Percentiles rank a stretch among this genome's conserved stretches.
These are phyloP conservation scores for Suillus subalutaceus DNA, from an alignment of 768 basidiomycete genomes.

Conservation along the genomic window DNA sequence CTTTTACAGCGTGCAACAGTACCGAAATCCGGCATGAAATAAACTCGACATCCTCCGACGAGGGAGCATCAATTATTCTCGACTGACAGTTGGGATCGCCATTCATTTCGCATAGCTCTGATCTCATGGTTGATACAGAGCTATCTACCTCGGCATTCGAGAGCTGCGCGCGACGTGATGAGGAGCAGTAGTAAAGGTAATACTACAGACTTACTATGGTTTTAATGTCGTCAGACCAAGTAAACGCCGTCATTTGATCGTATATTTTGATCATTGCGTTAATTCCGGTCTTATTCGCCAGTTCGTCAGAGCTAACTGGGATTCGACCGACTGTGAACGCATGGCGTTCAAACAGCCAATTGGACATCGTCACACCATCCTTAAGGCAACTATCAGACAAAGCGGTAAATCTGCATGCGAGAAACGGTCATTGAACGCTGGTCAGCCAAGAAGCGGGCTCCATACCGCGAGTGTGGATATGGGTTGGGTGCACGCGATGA, in stretches of 20 bases:
- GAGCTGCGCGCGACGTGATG: neutral
- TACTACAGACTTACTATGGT: neutral
- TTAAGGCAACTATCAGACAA: neutral
- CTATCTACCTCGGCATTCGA: neutral
- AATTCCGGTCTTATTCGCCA: neutral
- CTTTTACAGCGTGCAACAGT: neutral
- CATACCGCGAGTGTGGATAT: neutral
- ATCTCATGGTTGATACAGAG: neutral
- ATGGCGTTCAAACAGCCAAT: constrained; percentile 4
- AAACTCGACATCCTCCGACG: neutral
- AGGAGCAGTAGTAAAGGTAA: neutral
- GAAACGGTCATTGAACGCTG: neutral
- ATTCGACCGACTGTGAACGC: constrained; percentile 5
- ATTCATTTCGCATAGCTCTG: neutral
- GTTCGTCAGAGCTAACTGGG: neutral
- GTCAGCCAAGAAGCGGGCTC: neutral
- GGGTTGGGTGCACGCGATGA: neutral
- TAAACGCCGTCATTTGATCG: constrained; percentile 5
- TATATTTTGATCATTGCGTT: constrained; percentile 1
- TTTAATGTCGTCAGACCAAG: neutral
- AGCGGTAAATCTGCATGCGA: neutral
- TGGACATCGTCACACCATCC: neutral
- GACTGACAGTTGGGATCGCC: too few relatives aligned
- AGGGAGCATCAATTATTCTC: too few relatives aligned
- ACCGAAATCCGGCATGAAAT: neutral